Conservation (phyloP, 2,329 filamentous ascomycete genomes). For the Grosmannia clavigera region DNA sequence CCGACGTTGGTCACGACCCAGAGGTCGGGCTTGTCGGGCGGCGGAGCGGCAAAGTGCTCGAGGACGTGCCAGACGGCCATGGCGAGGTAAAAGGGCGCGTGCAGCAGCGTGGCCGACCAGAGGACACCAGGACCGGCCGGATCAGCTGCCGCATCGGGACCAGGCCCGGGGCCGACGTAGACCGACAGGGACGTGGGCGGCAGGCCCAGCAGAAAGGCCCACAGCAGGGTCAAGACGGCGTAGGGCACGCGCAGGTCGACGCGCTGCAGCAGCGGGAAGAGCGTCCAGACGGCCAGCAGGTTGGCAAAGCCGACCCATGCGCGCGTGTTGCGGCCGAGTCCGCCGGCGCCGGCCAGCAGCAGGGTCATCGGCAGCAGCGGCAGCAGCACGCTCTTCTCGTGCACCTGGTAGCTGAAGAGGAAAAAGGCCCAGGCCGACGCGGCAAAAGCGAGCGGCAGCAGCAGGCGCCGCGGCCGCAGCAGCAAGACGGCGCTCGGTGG, state of each 20-base stretch:
- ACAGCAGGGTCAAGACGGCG: conserved; percentile 69
- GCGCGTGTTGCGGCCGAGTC: conserved; percentile 61
- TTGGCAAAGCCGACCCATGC: conserved; percentile 97
- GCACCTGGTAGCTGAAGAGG: conserved; percentile 93
- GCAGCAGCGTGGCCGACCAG: conserved; percentile 54
- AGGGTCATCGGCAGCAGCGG: conserved; percentile 90
- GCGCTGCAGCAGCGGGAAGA: conserved; percentile 79
- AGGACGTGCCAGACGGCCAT: conserved; percentile 75
- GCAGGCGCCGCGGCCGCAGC: conserved; percentile 59
- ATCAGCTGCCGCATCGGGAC: conserved; percentile 20
- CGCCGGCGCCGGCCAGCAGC: conserved; percentile 65
- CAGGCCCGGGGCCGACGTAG: conserved; percentile 34
- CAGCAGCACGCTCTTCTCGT: conserved; percentile 92
- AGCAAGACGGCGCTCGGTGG: conserved; percentile 73
- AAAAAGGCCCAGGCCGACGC: conserved; percentile 94
- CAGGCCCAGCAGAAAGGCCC: conserved; percentile 82
- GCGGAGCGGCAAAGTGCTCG: conserved; percentile 57
- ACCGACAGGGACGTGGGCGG: conserved; percentile 62
- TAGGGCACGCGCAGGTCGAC: conserved; percentile 82
- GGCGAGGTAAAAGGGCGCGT: conserved; percentile 60
- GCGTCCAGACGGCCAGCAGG: conserved; percentile 77
- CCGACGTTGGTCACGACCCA: conserved; percentile 90
- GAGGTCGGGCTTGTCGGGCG: conserved; percentile 71
- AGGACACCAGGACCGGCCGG: conserved; percentile 25
- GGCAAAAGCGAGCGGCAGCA: conserved; percentile 70